phyloP scores from a whole-genome alignment of 2,329 filamentous ascomycete genomes.

The Amesomyces nigricolor region DNA sequence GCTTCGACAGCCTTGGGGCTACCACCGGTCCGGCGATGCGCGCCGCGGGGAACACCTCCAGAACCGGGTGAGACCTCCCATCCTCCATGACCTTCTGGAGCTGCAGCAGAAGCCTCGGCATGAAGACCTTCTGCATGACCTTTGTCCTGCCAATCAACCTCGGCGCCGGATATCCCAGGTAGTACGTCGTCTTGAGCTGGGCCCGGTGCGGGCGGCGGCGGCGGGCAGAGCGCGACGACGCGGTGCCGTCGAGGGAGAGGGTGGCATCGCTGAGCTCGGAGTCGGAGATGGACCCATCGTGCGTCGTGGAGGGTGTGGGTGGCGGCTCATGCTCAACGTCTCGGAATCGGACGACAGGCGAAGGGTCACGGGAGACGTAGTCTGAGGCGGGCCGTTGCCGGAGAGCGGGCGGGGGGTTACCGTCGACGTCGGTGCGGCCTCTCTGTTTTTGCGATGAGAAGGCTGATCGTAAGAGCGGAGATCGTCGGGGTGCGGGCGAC shows the following conservation, averaged over 20 bases:
- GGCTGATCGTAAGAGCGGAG: constrained; percentile 40
- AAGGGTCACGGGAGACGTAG: constrained; percentile 32
- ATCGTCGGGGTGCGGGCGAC: constrained; percentile 31
- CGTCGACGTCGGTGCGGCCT: constrained; percentile 6
- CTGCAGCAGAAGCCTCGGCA: constrained; percentile 65
- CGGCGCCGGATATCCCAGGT: constrained; percentile 63
- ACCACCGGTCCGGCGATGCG: constrained; percentile 51
- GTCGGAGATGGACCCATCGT: constrained; percentile 46
- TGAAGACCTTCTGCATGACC: constrained; percentile 55
- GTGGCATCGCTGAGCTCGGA: constrained; percentile 46
- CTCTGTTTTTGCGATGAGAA: constrained; percentile 34
- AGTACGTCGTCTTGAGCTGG: constrained; percentile 53
- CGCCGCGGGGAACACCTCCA: constrained; percentile 69
- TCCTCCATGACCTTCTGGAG: constrained; percentile 60
- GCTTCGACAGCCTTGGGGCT: constrained; percentile 53
- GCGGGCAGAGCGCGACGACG: constrained; percentile 30
- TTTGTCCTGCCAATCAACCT: constrained; percentile 55
- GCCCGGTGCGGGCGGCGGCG: constrained; percentile 40
- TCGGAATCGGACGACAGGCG: constrained; percentile 44
- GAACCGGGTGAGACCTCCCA: constrained; percentile 58
- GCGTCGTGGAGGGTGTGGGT: constrained; percentile 30
- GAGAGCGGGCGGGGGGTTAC: constrained; percentile 16
- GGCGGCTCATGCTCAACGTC: constrained; percentile 31
- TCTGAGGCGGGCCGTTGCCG: constrained; percentile 36
- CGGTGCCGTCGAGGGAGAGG: constrained; percentile 33